Percentiles rank a stretch among this genome's conserved stretches.
Conservation (phyloP, 2,329 filamentous ascomycete species). For the Fusarium multiceps region DNA sequence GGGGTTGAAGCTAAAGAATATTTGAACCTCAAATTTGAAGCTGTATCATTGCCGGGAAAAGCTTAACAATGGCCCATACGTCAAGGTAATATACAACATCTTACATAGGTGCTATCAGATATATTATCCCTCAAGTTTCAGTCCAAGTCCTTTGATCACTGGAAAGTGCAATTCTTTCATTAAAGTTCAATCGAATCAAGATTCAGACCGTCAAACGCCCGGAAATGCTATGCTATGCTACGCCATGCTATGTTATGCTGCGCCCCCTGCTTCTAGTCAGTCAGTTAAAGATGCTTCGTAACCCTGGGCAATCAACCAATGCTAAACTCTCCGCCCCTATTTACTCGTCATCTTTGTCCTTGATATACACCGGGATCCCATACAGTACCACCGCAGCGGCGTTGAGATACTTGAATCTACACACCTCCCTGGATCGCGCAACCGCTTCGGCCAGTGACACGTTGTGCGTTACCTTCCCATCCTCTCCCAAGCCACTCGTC, state of each 20-base stretch:
- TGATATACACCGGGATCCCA: constrained; percentile 89
- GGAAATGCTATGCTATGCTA: constrained; percentile 23
- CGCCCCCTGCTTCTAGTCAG: constrained; percentile 13
- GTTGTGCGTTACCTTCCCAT: constrained; percentile 48
- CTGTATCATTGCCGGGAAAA: neutral
- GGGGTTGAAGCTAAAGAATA: neutral
- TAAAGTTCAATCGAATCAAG: constrained; percentile 18
- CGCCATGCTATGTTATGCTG: constrained; percentile 19
- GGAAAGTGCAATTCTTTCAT: constrained; percentile 21
- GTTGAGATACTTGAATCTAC: constrained; percentile 90
- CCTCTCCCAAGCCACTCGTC: constrained; percentile 41
- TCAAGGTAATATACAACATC: neutral
- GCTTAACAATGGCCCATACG: neutral
- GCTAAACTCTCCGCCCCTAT: constrained; percentile 20
- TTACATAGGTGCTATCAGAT: neutral
- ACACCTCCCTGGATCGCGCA: constrained; percentile 77
- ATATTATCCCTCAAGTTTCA: neutral
- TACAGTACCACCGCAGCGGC: constrained; percentile 95
- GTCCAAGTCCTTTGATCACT: constrained; percentile 1
- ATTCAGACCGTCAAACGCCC: constrained; percentile 34
- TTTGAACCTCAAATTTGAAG: constrained; percentile 6
- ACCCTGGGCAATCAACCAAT: constrained; percentile 9
- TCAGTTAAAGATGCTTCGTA: constrained; percentile 14
- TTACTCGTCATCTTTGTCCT: constrained; percentile 43
- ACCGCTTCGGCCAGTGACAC: constrained; percentile 84